Evolutionary conservation across 306 rosid genomes (phyloP), one percentile per base, ranked within the genome.

Genomic region (Sphenostylis stenocarpa): DNA sequence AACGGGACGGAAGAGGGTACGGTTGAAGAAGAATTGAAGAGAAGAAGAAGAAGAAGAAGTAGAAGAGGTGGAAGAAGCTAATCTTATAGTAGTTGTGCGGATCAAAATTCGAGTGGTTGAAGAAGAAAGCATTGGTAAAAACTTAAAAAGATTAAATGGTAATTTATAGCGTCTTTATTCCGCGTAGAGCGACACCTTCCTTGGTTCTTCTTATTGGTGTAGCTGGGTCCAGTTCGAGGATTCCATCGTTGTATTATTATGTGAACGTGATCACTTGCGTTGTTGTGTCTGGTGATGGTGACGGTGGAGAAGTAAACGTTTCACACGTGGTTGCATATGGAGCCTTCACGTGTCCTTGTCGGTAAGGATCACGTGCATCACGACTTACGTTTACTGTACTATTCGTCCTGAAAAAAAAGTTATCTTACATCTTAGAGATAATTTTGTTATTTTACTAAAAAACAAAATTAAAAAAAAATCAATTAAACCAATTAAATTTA

Each of bases 61-160:
- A 14, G 34, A 28, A 1, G 41, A 7, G 43, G 43, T 38, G 43
- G 43, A 38, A 63, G 73, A 3, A n/a, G 82, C 45, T 29, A 73
- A 11, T 61, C 41, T 41, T 52, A 41, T 45, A 21, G 36, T 70
- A 23, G 57, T 29, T 16, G 16, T 24, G 53, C 14, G 2, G 33
- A 49, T 48, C 12, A 73, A 34, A 63, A 85, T 3, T 33, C 94
- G 93, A 39, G 72, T 57, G 64, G 64, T 58, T 16, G 86, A 70
- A 58, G 44, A 1, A 53, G 49, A 33, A 4, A 86, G 83, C 92
- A 94, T 88, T 21, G 72, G 52, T 10, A n/a, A 38, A 38, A 7
- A 7, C n/a, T n/a, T n/a, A 26, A 26, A 29, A 23, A 0, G 3
- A 3, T 58, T 12, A 11, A 7, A 38, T 38, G 0, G 28, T 58